Evolutionary conservation across 73 alveolate species (phyloP).

Genomic region (Symbiodinium natans): DNA sequence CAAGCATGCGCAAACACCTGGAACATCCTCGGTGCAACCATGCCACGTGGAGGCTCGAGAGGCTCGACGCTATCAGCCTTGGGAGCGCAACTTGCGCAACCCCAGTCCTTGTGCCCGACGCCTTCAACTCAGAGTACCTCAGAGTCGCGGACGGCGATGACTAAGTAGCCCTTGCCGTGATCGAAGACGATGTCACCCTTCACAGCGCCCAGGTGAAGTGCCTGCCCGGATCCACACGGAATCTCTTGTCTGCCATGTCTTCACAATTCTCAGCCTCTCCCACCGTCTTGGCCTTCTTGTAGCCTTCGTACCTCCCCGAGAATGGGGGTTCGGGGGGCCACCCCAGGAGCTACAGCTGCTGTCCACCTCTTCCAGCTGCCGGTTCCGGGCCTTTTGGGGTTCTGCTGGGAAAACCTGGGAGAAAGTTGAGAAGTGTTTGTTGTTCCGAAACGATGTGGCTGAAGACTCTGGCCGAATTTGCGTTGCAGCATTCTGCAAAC

Average conservation of each 20-base stretch:
- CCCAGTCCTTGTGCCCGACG: too few relatives aligned
- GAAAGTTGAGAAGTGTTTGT: too few relatives aligned
- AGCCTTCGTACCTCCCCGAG: conserved; percentile 43
- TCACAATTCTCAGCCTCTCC: conserved; percentile 21
- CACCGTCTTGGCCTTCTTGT: conserved; percentile 80
- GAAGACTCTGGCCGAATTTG: not conserved
- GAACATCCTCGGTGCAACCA: not conserved
- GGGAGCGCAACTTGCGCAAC: too few relatives aligned
- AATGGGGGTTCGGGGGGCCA: too few relatives aligned
- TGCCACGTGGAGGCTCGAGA: not conserved
- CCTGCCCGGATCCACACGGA: not conserved
- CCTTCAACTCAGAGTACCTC: not conserved
- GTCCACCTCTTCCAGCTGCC: conserved; percentile 12
- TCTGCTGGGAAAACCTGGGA: conserved; percentile 35
- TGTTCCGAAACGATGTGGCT: too few relatives aligned
- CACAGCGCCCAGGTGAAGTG: conserved; percentile 40
- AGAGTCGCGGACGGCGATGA: not conserved
- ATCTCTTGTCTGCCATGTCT: too few relatives aligned
- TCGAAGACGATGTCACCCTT: conserved; percentile 31
- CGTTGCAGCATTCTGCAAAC: not conserved
- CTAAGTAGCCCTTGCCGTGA: not conserved
- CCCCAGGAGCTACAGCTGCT: not conserved
- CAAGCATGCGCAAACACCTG: too few relatives aligned
- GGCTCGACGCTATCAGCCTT: too few relatives aligned
- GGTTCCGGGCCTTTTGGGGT: conserved; percentile 43